These are phyloP conservation scores for Galeopsis tetrahit DNA, from an alignment of 257 asterid genomes.

Conservation along the genomic window DNA sequence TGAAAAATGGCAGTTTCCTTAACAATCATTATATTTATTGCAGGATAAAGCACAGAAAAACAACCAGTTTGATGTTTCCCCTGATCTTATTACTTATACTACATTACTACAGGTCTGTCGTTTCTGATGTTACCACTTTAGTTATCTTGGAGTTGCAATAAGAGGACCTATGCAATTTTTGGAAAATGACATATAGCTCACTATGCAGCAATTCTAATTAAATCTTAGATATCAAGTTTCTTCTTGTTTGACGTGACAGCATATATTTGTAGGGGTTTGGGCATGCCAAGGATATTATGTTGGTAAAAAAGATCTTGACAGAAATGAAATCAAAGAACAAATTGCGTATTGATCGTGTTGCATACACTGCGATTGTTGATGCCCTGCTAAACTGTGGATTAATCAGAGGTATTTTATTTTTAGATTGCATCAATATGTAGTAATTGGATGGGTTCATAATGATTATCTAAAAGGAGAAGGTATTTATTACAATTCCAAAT, in stretches of 20 bases:
- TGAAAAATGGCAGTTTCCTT: slow-evolving; percentile 28
- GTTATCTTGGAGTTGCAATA: slow-evolving; percentile 26
- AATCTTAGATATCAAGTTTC: neutral
- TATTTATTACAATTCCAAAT: slow-evolving; percentile 8
- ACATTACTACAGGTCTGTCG: slow-evolving; percentile 61
- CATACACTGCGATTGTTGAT: slow-evolving; percentile 61
- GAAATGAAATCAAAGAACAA: slow-evolving; percentile 60
- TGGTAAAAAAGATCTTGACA: slow-evolving; percentile 47
- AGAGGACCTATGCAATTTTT: neutral
- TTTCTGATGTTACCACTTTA: slow-evolving; percentile 9
- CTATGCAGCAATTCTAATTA: slow-evolving; percentile 15
- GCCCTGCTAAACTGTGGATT: slow-evolving; percentile 67
- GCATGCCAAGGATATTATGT: slow-evolving; percentile 50
- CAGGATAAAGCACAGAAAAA: slow-evolving; percentile 60
- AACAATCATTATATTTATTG: slow-evolving; percentile 35
- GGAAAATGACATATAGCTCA: slow-evolving; percentile 23
- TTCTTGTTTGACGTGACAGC: slow-evolving; percentile 23
- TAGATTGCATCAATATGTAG: slow-evolving; percentile 13
- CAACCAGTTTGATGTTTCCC: slow-evolving; percentile 45
- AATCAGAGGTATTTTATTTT: slow-evolving; percentile 50
- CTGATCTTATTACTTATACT: slow-evolving; percentile 70
- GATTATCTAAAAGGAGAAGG: neutral
- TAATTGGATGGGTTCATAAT: slow-evolving; percentile 18
- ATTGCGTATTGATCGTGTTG: slow-evolving; percentile 65
- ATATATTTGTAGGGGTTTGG: slow-evolving; percentile 62